Evolutionary conservation across 1,284 basidiomycete genomes (phyloP).

Genomic region (Tilletiaria anomala): DNA sequence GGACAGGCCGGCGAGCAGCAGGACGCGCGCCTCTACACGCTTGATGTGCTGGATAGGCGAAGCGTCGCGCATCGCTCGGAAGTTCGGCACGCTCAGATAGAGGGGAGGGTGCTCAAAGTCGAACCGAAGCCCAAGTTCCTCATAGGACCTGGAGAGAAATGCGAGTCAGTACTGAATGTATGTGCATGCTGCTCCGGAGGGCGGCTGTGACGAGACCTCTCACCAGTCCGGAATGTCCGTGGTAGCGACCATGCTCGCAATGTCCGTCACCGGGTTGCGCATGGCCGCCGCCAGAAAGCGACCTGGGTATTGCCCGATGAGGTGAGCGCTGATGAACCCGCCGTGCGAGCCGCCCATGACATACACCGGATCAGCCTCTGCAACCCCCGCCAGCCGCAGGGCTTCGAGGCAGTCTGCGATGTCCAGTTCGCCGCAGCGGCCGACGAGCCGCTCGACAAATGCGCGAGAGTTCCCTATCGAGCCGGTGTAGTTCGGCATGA

Average conservation of each 20-base stretch:
- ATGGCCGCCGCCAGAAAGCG: slow-evolving; percentile 52
- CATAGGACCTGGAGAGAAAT: slow-evolving; percentile 39
- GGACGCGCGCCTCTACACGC: slow-evolving; percentile 47
- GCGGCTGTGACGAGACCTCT: too few species aligned
- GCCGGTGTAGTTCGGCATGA: slow-evolving; percentile 56
- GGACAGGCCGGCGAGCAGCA: slow-evolving; percentile 50
- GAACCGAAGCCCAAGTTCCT: slow-evolving; percentile 49
- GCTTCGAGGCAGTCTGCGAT: slow-evolving; percentile 52
- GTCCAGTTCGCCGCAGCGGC: slow-evolving; percentile 53
- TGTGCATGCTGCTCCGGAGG: too few species aligned
- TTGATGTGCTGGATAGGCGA: slow-evolving; percentile 52
- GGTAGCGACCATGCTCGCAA: slow-evolving; percentile 45
- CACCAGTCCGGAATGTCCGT: slow-evolving; percentile 62
- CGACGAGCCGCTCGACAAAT: slow-evolving; percentile 44
- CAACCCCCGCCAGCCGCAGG: slow-evolving; percentile 42
- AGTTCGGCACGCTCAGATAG: slow-evolving; percentile 45
- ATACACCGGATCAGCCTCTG: slow-evolving; percentile 40
- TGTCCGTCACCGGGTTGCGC: slow-evolving; percentile 56
- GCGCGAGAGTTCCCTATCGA: slow-evolving; percentile 46
- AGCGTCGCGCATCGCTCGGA: slow-evolving; percentile 43
- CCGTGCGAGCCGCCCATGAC: slow-evolving; percentile 59
- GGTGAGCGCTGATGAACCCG: slow-evolving; percentile 52
- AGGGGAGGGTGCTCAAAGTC: slow-evolving; percentile 24
- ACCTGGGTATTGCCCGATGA: slow-evolving; percentile 52
- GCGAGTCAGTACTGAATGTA: neutral